phyloP scores from a whole-genome alignment of 2,329 filamentous ascomycete genomes.

The Aureobasidium sp. region DNA sequence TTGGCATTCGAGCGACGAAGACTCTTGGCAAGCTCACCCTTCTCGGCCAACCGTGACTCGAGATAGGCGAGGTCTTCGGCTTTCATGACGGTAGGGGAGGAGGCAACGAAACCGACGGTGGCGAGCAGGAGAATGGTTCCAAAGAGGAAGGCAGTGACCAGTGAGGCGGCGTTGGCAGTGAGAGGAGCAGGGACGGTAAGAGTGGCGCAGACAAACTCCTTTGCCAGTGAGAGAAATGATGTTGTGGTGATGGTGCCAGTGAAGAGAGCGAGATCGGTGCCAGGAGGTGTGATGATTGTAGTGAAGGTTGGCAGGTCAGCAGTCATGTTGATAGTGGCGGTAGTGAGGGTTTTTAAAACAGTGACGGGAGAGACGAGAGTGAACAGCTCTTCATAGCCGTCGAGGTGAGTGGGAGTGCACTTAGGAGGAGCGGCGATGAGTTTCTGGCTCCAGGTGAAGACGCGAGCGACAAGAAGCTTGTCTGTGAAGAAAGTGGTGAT shows the following conservation, averaged over 20 bases:
- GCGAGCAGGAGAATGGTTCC: not conserved
- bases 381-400: not conserved
- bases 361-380: not conserved
- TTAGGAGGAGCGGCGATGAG: not conserved
- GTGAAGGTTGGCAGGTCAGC: slow-evolving; percentile 86
- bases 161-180: not conserved
- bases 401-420: too few species aligned
- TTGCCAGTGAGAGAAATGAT: not conserved
- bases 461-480: not conserved
- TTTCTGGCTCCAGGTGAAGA: not conserved
- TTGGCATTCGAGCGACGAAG: not conserved
- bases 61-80: not conserved
- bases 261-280: not conserved
- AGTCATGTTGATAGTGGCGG: slow-evolving; percentile 74
- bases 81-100: not conserved
- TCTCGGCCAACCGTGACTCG: not conserved
- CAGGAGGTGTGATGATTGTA: slow-evolving; percentile 72
- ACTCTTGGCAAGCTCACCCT: not conserved
- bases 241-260: not conserved
- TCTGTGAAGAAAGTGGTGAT: not conserved
- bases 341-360: not conserved
- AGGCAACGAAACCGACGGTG: not conserved
- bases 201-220: not conserved
- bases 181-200: not conserved
- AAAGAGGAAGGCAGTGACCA: slow-evolving; percentile 1